A percentile compares a stretch with the other conserved stretches of the same genome.
These are phyloP conservation scores for Colletotrichum sp. DNA, from an alignment of 2,329 filamentous ascomycete species.

Conservation along the genomic window DNA sequence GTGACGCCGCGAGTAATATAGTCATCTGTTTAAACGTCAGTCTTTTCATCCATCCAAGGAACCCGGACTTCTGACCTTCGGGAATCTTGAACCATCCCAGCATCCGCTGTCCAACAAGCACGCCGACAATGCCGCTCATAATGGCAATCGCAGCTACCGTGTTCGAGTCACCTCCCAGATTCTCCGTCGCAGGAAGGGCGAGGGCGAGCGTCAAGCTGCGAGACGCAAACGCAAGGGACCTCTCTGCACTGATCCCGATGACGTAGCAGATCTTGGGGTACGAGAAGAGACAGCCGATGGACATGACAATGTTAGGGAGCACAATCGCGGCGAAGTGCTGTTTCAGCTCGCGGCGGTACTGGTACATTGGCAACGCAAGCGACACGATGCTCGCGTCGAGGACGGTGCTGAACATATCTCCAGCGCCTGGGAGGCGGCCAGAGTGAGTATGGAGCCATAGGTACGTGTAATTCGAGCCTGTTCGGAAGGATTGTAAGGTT, in stretches of 20 bases:
- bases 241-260: conserved; percentile 56
- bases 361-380: conserved; percentile 65
- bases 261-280: conserved; percentile 61
- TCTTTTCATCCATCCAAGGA: rapidly evolving
- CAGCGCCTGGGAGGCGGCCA: conserved; percentile 52
- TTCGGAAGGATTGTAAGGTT: conserved; percentile 53
- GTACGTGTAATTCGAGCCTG: conserved; percentile 55
- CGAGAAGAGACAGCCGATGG: conserved; percentile 58
- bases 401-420: conserved; percentile 58
- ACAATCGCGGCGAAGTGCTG: conserved; percentile 59
- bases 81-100: conserved; percentile 56
- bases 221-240: conserved; percentile 60
- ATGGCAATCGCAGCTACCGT: conserved; percentile 63
- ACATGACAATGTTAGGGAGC: conserved; percentile 55
- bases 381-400: conserved; percentile 65
- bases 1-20: conserved; percentile 68
- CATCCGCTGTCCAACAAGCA: conserved; percentile 56
- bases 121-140: conserved; percentile 63
- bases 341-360: conserved; percentile 60
- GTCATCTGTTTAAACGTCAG: conserved; percentile 47
- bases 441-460: conserved; percentile 47
- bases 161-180: conserved; percentile 61
- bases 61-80: conserved; percentile 42
- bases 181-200: conserved; percentile 60
- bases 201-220: conserved; percentile 64